Percentiles rank a stretch among this genome's conserved stretches.
Evolutionary conservation across 228 moss, liverwort and hornwort genomes (phyloP).

Genomic region (Sphagnum fallax): DNA sequence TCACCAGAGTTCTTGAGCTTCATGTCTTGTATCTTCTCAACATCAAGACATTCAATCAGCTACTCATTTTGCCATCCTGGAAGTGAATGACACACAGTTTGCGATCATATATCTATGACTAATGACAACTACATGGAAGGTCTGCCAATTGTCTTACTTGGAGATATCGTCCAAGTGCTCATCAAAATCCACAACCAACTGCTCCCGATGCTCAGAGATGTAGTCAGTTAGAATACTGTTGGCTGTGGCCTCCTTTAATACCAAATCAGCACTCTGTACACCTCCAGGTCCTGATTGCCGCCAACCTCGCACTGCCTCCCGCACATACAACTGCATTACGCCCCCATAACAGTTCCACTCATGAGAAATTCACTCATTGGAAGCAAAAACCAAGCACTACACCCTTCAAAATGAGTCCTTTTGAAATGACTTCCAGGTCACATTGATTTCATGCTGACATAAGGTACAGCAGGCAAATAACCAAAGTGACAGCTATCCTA

Average conservation of each 20-base stretch:
- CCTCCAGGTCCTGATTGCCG: slow-evolving; percentile 20
- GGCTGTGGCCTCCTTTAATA: slow-evolving; percentile 58
- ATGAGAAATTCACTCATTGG: neutral
- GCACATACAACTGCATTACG: slow-evolving; percentile 46
- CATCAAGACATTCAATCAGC: neutral
- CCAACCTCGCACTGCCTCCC: slow-evolving; percentile 61
- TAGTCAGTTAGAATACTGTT: slow-evolving; percentile 70
- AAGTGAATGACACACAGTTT: neutral
- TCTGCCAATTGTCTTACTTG: slow-evolving; percentile 25
- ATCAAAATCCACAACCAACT: slow-evolving; percentile 70
- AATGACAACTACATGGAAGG: neutral
- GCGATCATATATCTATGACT: neutral
- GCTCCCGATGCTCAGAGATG: slow-evolving; percentile 69
- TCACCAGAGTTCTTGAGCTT: neutral
- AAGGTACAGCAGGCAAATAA: too few species aligned
- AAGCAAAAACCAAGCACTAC: neutral
- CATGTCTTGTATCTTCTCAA: neutral
- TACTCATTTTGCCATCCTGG: neutral
- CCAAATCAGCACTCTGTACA: slow-evolving; percentile 26
- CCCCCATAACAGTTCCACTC: neutral
- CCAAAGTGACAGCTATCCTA: neutral
- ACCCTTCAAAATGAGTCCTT: neutral
- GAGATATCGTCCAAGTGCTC: slow-evolving; percentile 85
- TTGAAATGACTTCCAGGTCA: neutral
- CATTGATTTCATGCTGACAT: too few species aligned